Evolutionary conservation across 495 filamentous ascomycete species (phyloP), one percentile per base, ranked within the genome.

Genomic region (Letharia columbiana): DNA sequence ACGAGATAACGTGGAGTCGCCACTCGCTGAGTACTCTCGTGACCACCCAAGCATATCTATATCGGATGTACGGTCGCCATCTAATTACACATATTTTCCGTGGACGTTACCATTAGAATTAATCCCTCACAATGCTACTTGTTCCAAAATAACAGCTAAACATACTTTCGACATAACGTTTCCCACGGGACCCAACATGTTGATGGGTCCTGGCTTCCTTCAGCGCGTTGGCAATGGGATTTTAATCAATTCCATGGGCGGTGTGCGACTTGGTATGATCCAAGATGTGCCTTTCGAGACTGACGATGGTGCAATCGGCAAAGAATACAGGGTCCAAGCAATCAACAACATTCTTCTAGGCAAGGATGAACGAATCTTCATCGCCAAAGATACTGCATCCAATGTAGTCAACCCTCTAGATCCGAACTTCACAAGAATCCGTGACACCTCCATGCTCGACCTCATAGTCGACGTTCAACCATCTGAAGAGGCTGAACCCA

Each of bases 81-180:
- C 80, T 9, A 94, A 92, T 72, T 87, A 92, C 71, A 95, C 89
- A 1, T 90, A 90, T 69, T 98, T 90, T 69, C 94, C 94, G 4
- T 97, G 92, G 91, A 96, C 94, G 0, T 78, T 98, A 1, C 91
- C 93, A 0, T 77, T 78, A 4, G 81, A 86, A 56, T 76, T 94
- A 57, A 79, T 96, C 12, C 91, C 91, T 0, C 78, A 78, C 28
- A 85, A 94, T 67, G 92, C 86, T 4, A 86, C 80, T 15, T 93
- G 90, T 65, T 82, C 87, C 31, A 82, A 79, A 40, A 84, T 92
- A 68, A 77, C 80, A 0, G 68, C 77, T n/a, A 80, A 82, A 17
- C 79, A 84, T 28, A 89, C 89, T 2, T 83, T 91, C 39, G 86
- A 90, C 60, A 86, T 97, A 10, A 89, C 91, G 20, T 97, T 97